Evolutionary conservation across 2,329 filamentous ascomycete species (phyloP).

Genomic region (Ceratocystis eucalypticola): DNA sequence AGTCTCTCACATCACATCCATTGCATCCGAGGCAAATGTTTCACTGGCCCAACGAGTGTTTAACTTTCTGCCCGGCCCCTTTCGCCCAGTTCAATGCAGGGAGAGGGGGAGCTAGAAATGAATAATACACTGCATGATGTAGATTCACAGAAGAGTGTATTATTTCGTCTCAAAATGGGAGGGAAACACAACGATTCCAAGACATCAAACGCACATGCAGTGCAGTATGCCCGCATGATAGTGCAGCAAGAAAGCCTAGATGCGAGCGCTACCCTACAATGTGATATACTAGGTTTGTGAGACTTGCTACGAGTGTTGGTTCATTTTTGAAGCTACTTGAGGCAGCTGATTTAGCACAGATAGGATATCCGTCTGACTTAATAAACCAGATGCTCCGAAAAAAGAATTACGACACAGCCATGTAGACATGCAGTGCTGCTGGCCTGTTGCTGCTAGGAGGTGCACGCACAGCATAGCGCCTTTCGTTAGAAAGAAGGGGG

Average conservation of each 20-base stretch:
- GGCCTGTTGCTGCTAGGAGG: not conserved
- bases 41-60: not conserved
- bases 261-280: not conserved
- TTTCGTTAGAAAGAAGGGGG: not conserved
- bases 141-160: not conserved
- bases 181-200: not conserved
- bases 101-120: not conserved
- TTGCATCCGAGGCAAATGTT: not conserved
- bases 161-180: not conserved
- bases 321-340: not conserved
- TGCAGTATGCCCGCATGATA: not conserved
- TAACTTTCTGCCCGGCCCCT: not conserved
- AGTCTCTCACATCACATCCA: not conserved
- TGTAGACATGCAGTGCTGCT: not conserved
- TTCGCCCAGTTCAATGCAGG: not conserved
- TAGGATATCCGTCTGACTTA: not conserved
- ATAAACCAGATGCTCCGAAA: not conserved
- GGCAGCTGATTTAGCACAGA: not conserved
- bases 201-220: not conserved
- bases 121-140: not conserved
- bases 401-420: not conserved
- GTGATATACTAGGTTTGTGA: not conserved
- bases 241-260: not conserved
- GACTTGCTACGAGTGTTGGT: not conserved
- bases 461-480: not conserved